These are phyloP conservation scores for Neofusicoccum sp. DNA, from an alignment of 2,329 filamentous ascomycete species.

Conservation along the genomic window DNA sequence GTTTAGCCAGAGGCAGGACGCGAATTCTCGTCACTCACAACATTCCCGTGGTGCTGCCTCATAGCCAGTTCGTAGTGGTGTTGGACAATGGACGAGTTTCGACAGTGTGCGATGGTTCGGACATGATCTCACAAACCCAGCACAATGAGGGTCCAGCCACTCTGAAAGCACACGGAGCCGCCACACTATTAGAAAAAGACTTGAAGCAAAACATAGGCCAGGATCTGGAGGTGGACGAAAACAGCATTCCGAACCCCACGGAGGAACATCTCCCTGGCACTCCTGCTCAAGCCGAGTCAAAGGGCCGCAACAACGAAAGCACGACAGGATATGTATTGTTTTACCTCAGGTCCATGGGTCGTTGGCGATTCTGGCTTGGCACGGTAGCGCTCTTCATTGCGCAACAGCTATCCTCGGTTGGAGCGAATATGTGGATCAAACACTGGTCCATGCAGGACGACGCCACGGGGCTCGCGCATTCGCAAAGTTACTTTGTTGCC, in stretches of 20 bases:
- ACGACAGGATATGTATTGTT: constrained; percentile 93
- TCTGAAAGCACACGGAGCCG: constrained; percentile 38
- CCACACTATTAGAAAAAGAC: no score
- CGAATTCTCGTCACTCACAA: constrained; percentile 98
- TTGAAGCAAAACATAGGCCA: no score
- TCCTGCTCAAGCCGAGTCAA: constrained; percentile 3
- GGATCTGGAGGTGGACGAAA: no score
- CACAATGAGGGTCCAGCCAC: constrained; percentile 80
- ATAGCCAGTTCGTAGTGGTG: constrained; percentile 77
- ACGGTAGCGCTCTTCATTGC: constrained; percentile 73
- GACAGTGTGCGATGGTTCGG: constrained; percentile 69
- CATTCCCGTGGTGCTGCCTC: constrained; percentile 80
- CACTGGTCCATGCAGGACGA: constrained; percentile 92
- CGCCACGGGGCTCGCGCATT: constrained; percentile 48
- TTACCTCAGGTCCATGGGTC: constrained; percentile 87
- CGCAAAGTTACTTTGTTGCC: constrained; percentile 80
- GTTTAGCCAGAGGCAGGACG: constrained; percentile 83
- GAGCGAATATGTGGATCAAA: constrained; percentile 91
- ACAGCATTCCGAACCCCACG: no score
- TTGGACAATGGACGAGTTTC: constrained; percentile 84
- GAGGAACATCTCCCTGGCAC: no score
- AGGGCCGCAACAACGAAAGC: constrained; percentile 57
- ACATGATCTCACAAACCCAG: constrained; percentile 79
- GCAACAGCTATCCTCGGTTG: constrained; percentile 84
- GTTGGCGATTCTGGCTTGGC: constrained; percentile 91